phyloP scores from a whole-genome alignment of 768 basidiomycete species.

The Termitomyces sp. region DNA sequence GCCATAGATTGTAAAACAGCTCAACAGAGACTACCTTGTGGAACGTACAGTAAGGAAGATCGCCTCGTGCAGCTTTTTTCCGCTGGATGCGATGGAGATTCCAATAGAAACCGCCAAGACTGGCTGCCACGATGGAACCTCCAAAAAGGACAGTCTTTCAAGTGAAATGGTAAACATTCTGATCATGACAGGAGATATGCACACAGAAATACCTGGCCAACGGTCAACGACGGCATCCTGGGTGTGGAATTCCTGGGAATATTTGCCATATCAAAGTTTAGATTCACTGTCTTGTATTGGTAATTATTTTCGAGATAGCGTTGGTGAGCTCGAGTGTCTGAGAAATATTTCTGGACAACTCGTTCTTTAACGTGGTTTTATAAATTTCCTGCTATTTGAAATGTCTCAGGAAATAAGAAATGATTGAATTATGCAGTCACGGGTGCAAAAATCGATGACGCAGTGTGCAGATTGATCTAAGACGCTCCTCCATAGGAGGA shows the following conservation, averaged over 20 bases:
- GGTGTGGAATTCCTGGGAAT: not conserved
- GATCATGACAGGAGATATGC: not conserved
- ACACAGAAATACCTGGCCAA: slow-evolving; percentile 6
- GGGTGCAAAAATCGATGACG: slow-evolving; percentile 3
- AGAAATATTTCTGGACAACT: not conserved
- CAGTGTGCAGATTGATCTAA: not conserved
- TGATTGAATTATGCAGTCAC: not conserved
- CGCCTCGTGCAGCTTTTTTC: slow-evolving; percentile 21
- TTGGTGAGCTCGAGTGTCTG: not conserved
- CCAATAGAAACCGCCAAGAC: slow-evolving; percentile 25
- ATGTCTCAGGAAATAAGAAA: not conserved
- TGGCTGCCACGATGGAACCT: slow-evolving; percentile 20
- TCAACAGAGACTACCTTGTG: not conserved
- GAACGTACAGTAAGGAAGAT: slow-evolving; percentile 26
- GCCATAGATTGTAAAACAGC: not conserved
- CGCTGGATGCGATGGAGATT: slow-evolving; percentile 22
- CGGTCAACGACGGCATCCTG: not conserved
- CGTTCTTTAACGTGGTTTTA: not conserved
- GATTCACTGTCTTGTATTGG: not conserved
- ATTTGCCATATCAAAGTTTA: not conserved
- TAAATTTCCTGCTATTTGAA: not conserved
- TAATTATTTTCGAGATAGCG: not conserved
- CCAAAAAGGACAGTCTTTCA: slow-evolving; percentile 23
- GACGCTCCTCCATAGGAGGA: not conserved
- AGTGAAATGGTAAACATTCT: not conserved